Evolutionary conservation across 257 asterid species (phyloP).

Genomic region (Solanum neorickii): DNA sequence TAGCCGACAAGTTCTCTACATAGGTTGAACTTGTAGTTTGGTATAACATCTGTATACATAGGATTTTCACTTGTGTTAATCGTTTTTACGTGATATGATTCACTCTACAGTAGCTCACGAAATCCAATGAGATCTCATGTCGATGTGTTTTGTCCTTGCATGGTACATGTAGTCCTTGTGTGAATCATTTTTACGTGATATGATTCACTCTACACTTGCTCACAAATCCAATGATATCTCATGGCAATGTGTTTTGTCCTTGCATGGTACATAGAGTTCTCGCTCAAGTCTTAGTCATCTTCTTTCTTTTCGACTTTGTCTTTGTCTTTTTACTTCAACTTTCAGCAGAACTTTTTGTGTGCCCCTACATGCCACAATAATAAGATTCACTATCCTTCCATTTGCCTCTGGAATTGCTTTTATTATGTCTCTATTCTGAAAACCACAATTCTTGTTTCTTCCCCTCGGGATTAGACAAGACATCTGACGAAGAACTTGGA

Average conservation of each 20-base stretch:
- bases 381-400: neutral
- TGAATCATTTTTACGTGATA: no score
- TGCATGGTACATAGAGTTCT: neutral
- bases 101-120: neutral
- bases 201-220: no score
- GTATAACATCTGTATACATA: no score
- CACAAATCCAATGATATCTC: no score
- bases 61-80: neutral
- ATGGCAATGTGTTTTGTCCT: no score
- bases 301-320: neutral
- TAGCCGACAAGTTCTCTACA: neutral
- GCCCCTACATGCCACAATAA: neutral
- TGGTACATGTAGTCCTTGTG: no score
- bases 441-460: neutral
- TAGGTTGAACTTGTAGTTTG: neutral
- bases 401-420: neutral
- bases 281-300: neutral
- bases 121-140: neutral
- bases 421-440: neutral
- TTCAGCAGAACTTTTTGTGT: neutral
- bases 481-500: neutral
- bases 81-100: neutral
- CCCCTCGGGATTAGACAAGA: neutral
- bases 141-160: neutral
- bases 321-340: neutral